Percentiles rank a stretch among this genome's conserved stretches.
phyloP scores from a whole-genome alignment of 805 yeast genomes.

The Cyberlindnera americana region DNA sequence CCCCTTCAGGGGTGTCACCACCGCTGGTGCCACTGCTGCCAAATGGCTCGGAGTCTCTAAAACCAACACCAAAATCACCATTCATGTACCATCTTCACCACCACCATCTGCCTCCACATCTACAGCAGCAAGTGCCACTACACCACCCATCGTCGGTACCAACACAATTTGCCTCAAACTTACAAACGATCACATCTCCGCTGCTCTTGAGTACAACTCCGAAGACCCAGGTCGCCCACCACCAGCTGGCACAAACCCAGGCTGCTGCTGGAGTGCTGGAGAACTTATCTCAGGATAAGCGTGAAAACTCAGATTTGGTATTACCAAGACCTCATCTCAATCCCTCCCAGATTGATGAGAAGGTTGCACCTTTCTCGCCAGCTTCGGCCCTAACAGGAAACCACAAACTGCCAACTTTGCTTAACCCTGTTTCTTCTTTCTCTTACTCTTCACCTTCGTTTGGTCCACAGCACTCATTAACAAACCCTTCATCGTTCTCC shows the following conservation, averaged over 20 bases:
- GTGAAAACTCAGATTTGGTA: conserved; percentile 9
- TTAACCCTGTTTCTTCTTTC: conserved; percentile 22
- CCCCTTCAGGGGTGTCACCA: conserved; percentile 32
- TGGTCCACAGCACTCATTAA: conserved; percentile 39
- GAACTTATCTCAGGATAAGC: conserved; percentile 20
- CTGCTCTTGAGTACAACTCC: conserved; percentile 48
- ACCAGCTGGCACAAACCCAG: conserved; percentile 28
- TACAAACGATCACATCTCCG: conserved; percentile 63
- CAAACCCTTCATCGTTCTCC: conserved; percentile 28
- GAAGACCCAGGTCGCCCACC: conserved; percentile 33
- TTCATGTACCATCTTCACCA: conserved; percentile 22
- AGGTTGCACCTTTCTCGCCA: conserved; percentile 25
- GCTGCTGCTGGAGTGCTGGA: conserved; percentile 31
- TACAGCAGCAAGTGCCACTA: conserved; percentile 28
- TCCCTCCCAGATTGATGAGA: conserved; percentile 3
- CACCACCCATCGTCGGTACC: conserved; percentile 67
- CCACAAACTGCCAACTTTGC: conserved; percentile 21
- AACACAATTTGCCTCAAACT: conserved; percentile 63
- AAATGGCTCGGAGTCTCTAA: conserved; percentile 21
- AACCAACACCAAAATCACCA: conserved; percentile 19
- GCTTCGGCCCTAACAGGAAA: conserved; percentile 21
- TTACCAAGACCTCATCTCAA: conserved; percentile 7
- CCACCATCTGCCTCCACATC: conserved; percentile 30
- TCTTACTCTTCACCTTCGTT: conserved; percentile 40
- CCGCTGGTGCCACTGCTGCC: conserved; percentile 40